Evolutionary conservation across 768 basidiomycete genomes (phyloP), one percentile per base, ranked within the genome.

Genomic region (Lactarius tabidus): DNA sequence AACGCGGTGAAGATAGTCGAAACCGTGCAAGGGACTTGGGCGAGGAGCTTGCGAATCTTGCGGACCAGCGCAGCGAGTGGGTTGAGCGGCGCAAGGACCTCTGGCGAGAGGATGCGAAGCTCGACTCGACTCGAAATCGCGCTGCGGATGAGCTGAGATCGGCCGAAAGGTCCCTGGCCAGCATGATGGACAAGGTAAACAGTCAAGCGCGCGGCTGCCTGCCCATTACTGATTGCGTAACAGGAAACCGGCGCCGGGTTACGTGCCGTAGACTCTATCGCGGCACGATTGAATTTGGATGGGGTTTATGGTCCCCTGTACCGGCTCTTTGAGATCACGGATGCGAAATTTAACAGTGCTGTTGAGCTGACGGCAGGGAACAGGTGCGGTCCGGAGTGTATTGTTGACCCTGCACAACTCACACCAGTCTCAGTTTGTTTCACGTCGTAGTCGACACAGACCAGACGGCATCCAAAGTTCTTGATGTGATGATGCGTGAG

Each of bases 361-460:
- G 85, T 98, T 6, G 97, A 99, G 74, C 82, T 95, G 39, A 98
- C 96, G 0, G 97, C 95, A 0, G 95, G 96, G 0, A 98, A 93
- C 74, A 95, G 93, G 95, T 95, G 62, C 41, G 12, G 75, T 53
- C 15, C 0, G n/a, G 55, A 12, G 48, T 51, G 48, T 51, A 51
- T 14, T 28, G 23, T 51, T 26, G 26, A 14, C 28, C 45, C 41
- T n/a, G 2, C 8, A 35, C 65, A 10, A 8, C 41, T 59, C 66
- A 48, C 18, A 10, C 56, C 8, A 43, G n/a, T 43, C 33, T 4
- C 74, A 95, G 96, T 72, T 78, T 99, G 31, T 99, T 98, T 79
- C 96, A 99, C 71, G 89, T 98, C 45, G 96, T 98, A 1, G 96
- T 98, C 65, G 96, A 99, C 74, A 91, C 83, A n/a, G 97, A 98